phyloP scores from a whole-genome alignment of 2,329 filamentous ascomycete species.

The Ceratocystis eucalypticola region DNA sequence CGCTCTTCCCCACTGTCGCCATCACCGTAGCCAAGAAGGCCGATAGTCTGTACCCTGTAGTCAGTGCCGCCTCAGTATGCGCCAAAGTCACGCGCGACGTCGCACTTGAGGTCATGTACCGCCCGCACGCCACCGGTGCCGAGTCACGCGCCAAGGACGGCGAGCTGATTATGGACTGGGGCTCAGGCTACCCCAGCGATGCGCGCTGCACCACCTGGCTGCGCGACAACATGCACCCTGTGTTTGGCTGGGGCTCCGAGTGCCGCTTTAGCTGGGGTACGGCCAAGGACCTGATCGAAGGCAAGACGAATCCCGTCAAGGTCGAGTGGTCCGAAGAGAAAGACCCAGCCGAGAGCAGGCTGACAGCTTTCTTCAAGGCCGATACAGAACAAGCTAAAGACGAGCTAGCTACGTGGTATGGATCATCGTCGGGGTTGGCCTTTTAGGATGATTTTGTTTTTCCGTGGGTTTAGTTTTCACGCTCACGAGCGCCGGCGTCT shows the following conservation, averaged over 20 bases:
- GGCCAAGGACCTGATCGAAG: constrained; percentile 80
- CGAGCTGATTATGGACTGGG: constrained; percentile 45
- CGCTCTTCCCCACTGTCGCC: constrained; percentile 63
- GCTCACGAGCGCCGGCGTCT: background rate
- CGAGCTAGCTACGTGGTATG: constrained; percentile 74
- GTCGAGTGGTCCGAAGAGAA: constrained; percentile 77
- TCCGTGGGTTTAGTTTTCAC: background rate
- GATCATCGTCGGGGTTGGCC: constrained; percentile 43
- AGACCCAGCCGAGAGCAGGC: constrained; percentile 50
- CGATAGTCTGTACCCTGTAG: constrained; percentile 80
- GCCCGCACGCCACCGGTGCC: constrained; percentile 27
- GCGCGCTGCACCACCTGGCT: constrained; percentile 69
- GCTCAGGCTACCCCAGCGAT: constrained; percentile 88
- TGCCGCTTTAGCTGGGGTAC: constrained; percentile 95
- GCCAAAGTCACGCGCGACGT: constrained; percentile 93
- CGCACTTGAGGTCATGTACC: constrained; percentile 68
- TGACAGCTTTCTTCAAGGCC: constrained; percentile 62
- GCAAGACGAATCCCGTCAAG: constrained; percentile 48
- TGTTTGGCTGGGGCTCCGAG: constrained; percentile 92
- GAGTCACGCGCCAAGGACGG: constrained; percentile 25
- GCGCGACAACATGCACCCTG: constrained; percentile 70
- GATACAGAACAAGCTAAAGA: constrained; percentile 34
- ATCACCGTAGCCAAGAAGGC: constrained; percentile 82
- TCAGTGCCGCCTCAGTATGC: constrained; percentile 85
- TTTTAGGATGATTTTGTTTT: constrained; percentile 5